Evolutionary conservation across 129 eudicot species (phyloP), one percentile per base, ranked within the genome.

Genomic region (Ambrosia artemisiifolia): DNA sequence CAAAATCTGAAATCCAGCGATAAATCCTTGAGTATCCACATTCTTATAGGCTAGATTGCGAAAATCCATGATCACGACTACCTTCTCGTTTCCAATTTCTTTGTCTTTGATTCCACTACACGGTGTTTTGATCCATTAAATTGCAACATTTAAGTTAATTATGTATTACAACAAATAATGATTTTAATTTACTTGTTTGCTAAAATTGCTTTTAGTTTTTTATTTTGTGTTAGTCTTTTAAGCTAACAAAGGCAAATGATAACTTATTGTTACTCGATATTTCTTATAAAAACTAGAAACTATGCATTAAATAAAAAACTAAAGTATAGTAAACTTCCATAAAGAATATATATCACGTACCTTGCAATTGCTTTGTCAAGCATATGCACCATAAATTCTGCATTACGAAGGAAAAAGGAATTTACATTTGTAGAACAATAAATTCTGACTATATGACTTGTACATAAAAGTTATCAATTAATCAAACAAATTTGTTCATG

Each of bases 331-430:
- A 19, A 28, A 61, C 44, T 36, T 20, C 11, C 36, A 51, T 34
- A 14, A 47, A 35, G 28, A 65, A 12, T 49, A 49, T 24, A 24
- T 24, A 24, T 49, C 17, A 17, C 14, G 18, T 76, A 88, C 91
- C 95, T 88, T 67, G 95, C 95, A 63, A 88, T 71, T 30, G 77
- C 66, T 81, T 88, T 88, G 85, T 88, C 95, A 54, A 88, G 84
- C 47, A 85, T 14, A 74, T 88, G 87, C 61, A 81, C 88, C 73
- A 85, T 82, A 63, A 83, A 85, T 83, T 75, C 95, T 88, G 91
- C 85, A 83, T 48, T 14, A 60, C 43, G 42, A 30, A 60, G 42
- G 16, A 42, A 10, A 32, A 32, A 32, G 8, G 12, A 60, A 24
- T 12, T 60, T 32, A 32, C 40, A 60, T 32, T 60, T 13, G 11